Conservation (phyloP, 768 basidiomycete species). For the Lactifluus volemus region DNA sequence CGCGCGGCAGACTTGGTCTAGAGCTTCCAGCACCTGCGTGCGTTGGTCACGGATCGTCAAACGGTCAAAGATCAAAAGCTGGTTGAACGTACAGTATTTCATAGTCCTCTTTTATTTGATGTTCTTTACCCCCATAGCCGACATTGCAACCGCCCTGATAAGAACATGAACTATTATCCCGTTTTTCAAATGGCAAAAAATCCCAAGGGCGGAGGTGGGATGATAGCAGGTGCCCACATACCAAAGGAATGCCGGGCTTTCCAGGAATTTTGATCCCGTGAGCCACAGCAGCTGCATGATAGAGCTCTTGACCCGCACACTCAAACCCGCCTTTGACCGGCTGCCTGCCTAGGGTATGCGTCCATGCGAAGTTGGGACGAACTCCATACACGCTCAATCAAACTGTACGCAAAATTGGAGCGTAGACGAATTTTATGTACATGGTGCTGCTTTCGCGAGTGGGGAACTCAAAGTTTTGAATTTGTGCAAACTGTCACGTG, state of each 20-base stretch:
- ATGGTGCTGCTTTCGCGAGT: not conserved
- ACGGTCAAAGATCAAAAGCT: not conserved
- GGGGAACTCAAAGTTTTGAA: too few relatives aligned
- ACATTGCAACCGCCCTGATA: constrained; percentile 4
- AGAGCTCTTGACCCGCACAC: constrained; percentile 53
- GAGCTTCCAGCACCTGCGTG: constrained; percentile 31
- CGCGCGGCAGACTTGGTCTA: not conserved
- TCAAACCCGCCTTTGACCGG: constrained; percentile 74
- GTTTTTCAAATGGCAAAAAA: too few relatives aligned
- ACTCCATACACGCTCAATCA: constrained; percentile 52
- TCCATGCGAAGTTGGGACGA: constrained; percentile 54
- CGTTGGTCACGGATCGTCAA: constrained; percentile 1
- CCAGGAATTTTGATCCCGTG: constrained; percentile 54
- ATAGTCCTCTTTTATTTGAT: constrained; percentile 32
- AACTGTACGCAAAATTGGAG: constrained; percentile 18
- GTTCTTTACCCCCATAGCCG: constrained; percentile 24
- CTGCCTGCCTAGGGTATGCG: constrained; percentile 45
- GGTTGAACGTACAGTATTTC: constrained; percentile 32
- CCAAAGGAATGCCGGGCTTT: constrained; percentile 63
- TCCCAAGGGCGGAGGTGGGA: not conserved
- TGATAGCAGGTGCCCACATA: constrained; percentile 22
- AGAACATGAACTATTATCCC: not conserved
- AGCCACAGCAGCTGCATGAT: constrained; percentile 52
- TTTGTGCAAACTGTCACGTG: not conserved
- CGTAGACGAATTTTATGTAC: not conserved